Conservation (phyloP, 495 filamentous ascomycete genomes). For the Aspergillus asperescens region DNA sequence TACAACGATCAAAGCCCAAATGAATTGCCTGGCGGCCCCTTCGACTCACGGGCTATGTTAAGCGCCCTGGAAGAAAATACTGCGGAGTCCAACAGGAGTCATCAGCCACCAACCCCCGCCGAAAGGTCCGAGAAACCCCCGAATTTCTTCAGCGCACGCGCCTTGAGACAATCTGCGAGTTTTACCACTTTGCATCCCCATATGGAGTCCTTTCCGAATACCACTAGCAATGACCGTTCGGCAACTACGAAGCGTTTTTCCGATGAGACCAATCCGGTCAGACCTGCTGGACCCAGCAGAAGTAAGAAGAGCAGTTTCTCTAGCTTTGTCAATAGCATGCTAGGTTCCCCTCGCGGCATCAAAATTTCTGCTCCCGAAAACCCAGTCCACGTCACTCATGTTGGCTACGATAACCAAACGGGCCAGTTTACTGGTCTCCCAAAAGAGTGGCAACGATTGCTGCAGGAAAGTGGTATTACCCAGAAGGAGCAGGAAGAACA, state of each 20-base stretch:
- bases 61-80: slow-evolving; percentile 56
- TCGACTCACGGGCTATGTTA: slow-evolving; percentile 65
- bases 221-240: slow-evolving; percentile 33
- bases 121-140: slow-evolving; percentile 40
- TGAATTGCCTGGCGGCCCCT: slow-evolving; percentile 65
- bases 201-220: slow-evolving; percentile 50
- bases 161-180: slow-evolving; percentile 73
- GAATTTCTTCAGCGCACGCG: slow-evolving; percentile 52
- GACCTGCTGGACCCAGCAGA: slow-evolving; percentile 53
- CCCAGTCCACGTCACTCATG: slow-evolving; percentile 95
- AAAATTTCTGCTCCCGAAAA: slow-evolving; percentile 96
- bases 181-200: slow-evolving; percentile 60
- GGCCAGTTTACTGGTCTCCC: slow-evolving; percentile 96
- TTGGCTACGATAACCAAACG: slow-evolving; percentile 94
- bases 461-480: slow-evolving; percentile 93
- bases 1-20: slow-evolving; percentile 60
- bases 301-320: slow-evolving; percentile 91
- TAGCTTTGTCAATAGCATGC: slow-evolving; percentile 86
- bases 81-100: slow-evolving; percentile 45
- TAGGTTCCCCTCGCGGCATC: slow-evolving; percentile 83
- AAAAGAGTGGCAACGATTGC: slow-evolving; percentile 94
- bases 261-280: slow-evolving; percentile 66
- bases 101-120: slow-evolving; percentile 4
- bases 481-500: slow-evolving; percentile 94
- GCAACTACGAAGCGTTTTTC: slow-evolving; percentile 72